phyloP scores from a whole-genome alignment of 2,329 filamentous ascomycete species.

The Chrysosporium keratinophilum region DNA sequence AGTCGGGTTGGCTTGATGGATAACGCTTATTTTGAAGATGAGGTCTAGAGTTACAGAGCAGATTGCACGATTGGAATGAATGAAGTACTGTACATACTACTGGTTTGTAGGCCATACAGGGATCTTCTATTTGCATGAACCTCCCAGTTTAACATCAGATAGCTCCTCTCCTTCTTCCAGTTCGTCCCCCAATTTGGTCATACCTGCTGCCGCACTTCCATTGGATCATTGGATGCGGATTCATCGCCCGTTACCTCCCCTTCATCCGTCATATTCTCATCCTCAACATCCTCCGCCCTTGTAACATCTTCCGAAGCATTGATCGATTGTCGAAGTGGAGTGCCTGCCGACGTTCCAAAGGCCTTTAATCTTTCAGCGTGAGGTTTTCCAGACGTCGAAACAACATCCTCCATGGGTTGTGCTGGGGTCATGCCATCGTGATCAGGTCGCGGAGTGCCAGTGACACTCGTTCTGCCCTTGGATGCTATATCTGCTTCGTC shows the following conservation, averaged over 20 bases:
- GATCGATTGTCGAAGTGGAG: conserved; percentile 31
- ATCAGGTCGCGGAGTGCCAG: conserved; percentile 42
- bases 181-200: conserved; percentile 26
- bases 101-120: too few relatives aligned
- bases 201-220: conserved; percentile 21
- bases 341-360: conserved; percentile 24
- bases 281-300: conserved; percentile 39
- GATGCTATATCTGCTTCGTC: conserved; percentile 44
- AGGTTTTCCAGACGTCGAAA: conserved; percentile 20
- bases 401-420: conserved; percentile 27
- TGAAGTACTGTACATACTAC: too few relatives aligned
- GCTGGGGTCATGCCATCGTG: conserved; percentile 36
- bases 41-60: too few relatives aligned
- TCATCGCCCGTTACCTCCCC: conserved; percentile 33
- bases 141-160: conserved; percentile 35
- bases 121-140: too few relatives aligned
- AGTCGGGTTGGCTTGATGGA: too few relatives aligned
- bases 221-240: conserved; percentile 24
- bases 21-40: too few relatives aligned
- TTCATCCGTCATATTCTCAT: conserved; percentile 51
- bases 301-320: conserved; percentile 18
- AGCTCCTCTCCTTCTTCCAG: conserved; percentile 43
- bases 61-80: too few relatives aligned
- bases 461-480: conserved; percentile 39
- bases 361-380: conserved; percentile 27